Percentiles rank a stretch among this genome's conserved stretches.
phyloP scores from a whole-genome alignment of 2,329 filamentous ascomycete species.

The Trichoderma cornu-damae region DNA sequence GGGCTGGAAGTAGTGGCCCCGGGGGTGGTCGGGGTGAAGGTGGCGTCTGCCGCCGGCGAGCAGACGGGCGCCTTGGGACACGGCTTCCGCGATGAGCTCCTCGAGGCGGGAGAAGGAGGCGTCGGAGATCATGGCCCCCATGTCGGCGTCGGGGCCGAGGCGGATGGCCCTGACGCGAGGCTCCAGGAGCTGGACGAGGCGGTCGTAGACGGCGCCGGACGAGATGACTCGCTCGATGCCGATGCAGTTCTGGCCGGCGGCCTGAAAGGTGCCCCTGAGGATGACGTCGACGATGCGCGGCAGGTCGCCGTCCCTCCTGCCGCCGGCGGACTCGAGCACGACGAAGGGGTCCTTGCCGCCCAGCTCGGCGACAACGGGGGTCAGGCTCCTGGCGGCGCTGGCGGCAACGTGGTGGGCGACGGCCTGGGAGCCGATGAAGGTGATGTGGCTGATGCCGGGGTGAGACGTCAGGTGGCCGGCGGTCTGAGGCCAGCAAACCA shows the following conservation, averaged over 20 bases:
- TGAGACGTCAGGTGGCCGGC: conserved; percentile 82
- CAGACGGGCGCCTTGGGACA: conserved; percentile 71
- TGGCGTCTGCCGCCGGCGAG: conserved; percentile 72
- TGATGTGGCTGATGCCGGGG: conserved; percentile 77
- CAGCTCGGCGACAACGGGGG: conserved; percentile 81
- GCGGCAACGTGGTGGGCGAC: conserved; percentile 85
- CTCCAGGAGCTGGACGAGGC: conserved; percentile 63
- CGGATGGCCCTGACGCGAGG: conserved; percentile 70
- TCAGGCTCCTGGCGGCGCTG: conserved; percentile 80
- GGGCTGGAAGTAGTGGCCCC: conserved; percentile 86
- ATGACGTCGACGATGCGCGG: conserved; percentile 73
- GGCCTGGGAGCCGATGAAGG: conserved; percentile 87
- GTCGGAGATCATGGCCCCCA: conserved; percentile 85
- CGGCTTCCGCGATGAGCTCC: conserved; percentile 68
- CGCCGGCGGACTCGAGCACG: conserved; percentile 69
- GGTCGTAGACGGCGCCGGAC: conserved; percentile 68
- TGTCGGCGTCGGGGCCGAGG: conserved; percentile 71
- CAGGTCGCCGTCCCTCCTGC: conserved; percentile 46
- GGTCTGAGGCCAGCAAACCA: conserved; percentile 82
- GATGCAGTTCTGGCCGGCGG: conserved; percentile 94
- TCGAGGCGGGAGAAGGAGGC: conserved; percentile 72
- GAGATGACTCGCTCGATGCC: conserved; percentile 92
- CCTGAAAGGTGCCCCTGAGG: conserved; percentile 90
- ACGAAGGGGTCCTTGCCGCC: conserved; percentile 94
- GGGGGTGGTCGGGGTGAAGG: conserved; percentile 65